Evolutionary conservation across 495 filamentous ascomycete species (phyloP).

Genomic region (Hypoxylon rickii): DNA sequence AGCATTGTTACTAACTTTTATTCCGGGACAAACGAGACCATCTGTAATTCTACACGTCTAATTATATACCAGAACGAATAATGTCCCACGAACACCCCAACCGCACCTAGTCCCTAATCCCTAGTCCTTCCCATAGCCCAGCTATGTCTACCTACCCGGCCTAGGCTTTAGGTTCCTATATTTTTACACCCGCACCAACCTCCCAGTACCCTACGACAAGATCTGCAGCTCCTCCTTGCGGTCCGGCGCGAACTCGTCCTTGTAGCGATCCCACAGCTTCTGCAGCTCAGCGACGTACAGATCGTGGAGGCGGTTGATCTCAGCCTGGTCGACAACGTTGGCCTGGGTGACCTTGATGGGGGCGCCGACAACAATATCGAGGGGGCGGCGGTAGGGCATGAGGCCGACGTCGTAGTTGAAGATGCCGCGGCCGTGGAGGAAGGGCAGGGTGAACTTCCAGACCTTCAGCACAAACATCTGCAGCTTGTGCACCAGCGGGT

Average conservation of each 20-base stretch:
- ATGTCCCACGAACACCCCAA: too few species aligned
- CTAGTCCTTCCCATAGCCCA: neutral
- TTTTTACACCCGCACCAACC: too few species aligned
- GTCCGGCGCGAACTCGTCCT: slow-evolving; percentile 78
- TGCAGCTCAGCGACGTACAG: slow-evolving; percentile 78
- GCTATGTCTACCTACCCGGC: neutral
- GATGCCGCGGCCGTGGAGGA: slow-evolving; percentile 87
- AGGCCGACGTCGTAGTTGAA: slow-evolving; percentile 98
- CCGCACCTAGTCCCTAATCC: neutral
- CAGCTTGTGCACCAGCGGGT: slow-evolving; percentile 72
- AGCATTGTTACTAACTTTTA: too few species aligned
- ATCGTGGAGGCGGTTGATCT: slow-evolving; percentile 79
- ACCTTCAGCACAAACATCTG: slow-evolving; percentile 82
- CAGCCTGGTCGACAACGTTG: slow-evolving; percentile 57
- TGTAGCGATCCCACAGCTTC: slow-evolving; percentile 85
- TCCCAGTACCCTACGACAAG: slow-evolving; percentile 60
- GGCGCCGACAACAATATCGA: slow-evolving; percentile 86
- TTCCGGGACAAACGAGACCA: neutral
- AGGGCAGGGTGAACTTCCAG: slow-evolving; percentile 89
- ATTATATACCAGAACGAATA: neutral
- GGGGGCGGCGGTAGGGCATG: slow-evolving; percentile 85
- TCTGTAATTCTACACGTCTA: neutral
- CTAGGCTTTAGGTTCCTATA: neutral
- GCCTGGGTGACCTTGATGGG: slow-evolving; percentile 73
- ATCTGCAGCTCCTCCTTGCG: slow-evolving; percentile 77